Base-by-base conservation (phyloP, 2,329 filamentous ascomycete species). In the Septoria linicola region DNA sequence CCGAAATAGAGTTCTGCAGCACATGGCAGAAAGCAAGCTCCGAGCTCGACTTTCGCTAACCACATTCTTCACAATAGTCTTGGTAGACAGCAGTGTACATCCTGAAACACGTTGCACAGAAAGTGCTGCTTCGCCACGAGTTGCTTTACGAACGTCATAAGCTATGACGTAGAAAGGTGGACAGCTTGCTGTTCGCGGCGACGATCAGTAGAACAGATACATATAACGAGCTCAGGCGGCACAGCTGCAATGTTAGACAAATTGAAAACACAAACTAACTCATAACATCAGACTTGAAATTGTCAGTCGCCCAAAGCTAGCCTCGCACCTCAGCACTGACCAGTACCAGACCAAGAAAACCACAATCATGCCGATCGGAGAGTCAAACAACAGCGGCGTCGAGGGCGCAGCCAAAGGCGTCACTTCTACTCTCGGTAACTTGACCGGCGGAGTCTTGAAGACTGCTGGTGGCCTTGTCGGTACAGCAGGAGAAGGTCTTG, bases 391-490 rank as follows among this genome's bases (percentile, higher is more conserved):
- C 40, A 48, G 51, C 20, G 64, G 64, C 37, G 65, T 57, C 14
- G 56, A 64, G 35, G 60, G 62, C 19, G 62, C 54, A 10, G 65
- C 64, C n/a, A 67, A 68, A 49, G 56, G 62, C 50, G 63, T 66
- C 10, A 68, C 65, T 8, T 67, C 64, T 8, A 65, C 65, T 6
- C 27, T 66, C 20, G 79, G 79, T 42, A 81, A 81, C 63, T 75
- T 75, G 0, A 73, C 75, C 34, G 78, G 77, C n/a, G 79, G 79
- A 30, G 66, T 80, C 14, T 72, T 76, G 5, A 75, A 76, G 53
- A 80, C 77, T 2, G 70, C 76, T 2, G 78, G 79, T 11, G 76
- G 77, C 23, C 71, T 81, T 1, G 74, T 80, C 11, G 79, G 74
- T 37, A 70, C 73, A 11, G 62, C 72, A 10, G 73, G 73, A 34